Conservation (phyloP, 2,329 filamentous ascomycete genomes). For the Sporothrix variecibatus region DNA sequence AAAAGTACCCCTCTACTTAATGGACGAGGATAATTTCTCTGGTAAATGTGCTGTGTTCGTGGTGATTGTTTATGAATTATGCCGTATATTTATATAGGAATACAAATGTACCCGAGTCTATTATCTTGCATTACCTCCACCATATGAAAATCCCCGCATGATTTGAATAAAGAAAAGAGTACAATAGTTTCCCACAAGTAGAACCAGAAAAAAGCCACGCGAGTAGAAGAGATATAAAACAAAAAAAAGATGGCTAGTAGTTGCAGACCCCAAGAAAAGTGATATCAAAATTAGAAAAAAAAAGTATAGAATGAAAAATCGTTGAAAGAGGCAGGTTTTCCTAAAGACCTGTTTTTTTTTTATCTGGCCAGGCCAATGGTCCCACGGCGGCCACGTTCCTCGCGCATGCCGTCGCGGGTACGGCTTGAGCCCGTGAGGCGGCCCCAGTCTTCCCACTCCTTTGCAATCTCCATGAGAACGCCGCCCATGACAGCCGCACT, state of each 20-base stretch:
- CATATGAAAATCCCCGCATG: background rate
- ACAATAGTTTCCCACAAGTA: background rate
- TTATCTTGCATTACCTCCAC: background rate
- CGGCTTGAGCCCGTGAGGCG: constrained; percentile 51
- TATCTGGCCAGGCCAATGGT: constrained; percentile 35
- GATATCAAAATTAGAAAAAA: constrained; percentile 13
- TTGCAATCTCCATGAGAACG: constrained; percentile 90
- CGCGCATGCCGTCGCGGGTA: constrained; percentile 26
- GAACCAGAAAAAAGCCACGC: background rate
- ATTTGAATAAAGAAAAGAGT: background rate
- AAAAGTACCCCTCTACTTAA: constrained; percentile 11
- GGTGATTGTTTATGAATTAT: background rate
- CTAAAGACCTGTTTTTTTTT: background rate
- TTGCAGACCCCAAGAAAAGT: background rate
- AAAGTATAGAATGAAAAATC: background rate
- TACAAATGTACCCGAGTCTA: background rate
- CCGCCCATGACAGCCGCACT: constrained; percentile 89
- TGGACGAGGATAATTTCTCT: background rate
- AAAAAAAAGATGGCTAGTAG: background rate
- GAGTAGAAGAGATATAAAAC: background rate
- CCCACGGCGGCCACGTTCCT: constrained; percentile 35
- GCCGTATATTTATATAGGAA: background rate
- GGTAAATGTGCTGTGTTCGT: background rate
- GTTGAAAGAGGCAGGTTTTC: background rate
- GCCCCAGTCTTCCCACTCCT: constrained; percentile 90